These are phyloP conservation scores for Tephrocybe sp. DNA, from an alignment of 768 basidiomycete genomes.

Conservation along the genomic window DNA sequence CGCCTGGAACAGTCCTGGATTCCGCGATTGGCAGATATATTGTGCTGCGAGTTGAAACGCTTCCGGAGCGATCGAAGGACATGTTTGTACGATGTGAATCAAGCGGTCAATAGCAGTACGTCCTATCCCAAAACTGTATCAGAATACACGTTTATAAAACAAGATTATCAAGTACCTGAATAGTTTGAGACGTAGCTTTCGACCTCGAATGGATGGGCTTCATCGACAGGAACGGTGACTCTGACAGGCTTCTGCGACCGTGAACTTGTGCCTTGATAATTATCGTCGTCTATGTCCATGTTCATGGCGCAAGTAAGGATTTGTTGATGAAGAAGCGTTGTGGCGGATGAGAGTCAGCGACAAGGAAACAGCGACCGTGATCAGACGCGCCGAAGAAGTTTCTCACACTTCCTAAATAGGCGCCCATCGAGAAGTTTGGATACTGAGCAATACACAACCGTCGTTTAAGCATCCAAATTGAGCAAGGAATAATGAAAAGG, in stretches of 20 bases:
- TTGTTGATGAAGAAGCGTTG: neutral
- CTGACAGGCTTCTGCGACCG: slow-evolving; percentile 21
- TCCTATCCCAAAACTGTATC: slow-evolving; percentile 39
- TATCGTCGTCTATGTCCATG: slow-evolving; percentile 44
- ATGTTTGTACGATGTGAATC: slow-evolving; percentile 59
- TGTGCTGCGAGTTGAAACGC: slow-evolving; percentile 67
- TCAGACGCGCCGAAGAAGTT: slow-evolving; percentile 4
- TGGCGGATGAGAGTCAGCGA: neutral
- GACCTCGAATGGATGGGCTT: slow-evolving; percentile 84
- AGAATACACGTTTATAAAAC: neutral
- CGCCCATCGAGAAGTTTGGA: no score
- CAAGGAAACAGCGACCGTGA: neutral
- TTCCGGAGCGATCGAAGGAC: slow-evolving; percentile 68
- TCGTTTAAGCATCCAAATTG: no score
- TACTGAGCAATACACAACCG: no score
- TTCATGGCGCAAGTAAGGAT: neutral
- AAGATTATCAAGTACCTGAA: slow-evolving; percentile 43
- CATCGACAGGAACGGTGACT: slow-evolving; percentile 55
- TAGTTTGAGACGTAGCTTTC: slow-evolving; percentile 78
- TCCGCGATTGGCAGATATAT: slow-evolving; percentile 65
- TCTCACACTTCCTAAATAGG: neutral
- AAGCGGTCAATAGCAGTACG: slow-evolving; percentile 75
- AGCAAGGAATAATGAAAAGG: no score
- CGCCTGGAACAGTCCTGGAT: slow-evolving; percentile 56
- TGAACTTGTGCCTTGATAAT: slow-evolving; percentile 23